A percentile compares a stretch with the other conserved stretches of the same genome.
Conservation (phyloP, 2,329 filamentous ascomycete species). For the Paracorniculantispora psalliotae region DNA sequence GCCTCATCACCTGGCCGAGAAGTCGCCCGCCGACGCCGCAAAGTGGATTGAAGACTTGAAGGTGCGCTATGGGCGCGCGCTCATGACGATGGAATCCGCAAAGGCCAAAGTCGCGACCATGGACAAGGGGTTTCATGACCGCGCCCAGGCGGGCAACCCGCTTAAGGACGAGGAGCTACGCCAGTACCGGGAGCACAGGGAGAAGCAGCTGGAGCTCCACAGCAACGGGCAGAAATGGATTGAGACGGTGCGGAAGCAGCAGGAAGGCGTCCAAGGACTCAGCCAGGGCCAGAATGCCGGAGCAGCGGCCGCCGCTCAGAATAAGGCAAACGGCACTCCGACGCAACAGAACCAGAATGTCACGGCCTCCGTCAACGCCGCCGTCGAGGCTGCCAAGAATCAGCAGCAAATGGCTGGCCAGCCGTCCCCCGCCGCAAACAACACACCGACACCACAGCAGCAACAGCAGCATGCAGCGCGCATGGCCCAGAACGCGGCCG, state of each 20-base stretch:
- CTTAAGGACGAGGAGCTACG: constrained; percentile 45
- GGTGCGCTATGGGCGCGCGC: constrained; percentile 41
- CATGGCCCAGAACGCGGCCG: constrained; percentile 20
- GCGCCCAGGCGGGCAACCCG: constrained; percentile 37
- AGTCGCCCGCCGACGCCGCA: constrained; percentile 36
- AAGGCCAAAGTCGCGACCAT: constrained; percentile 37
- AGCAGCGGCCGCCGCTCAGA: constrained; percentile 16
- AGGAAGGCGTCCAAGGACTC: constrained; percentile 34
- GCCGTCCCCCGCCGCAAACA: constrained; percentile 26
- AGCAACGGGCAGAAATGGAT: constrained; percentile 45
- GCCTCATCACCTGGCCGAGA: constrained; percentile 38
- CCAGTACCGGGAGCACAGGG: constrained; percentile 39
- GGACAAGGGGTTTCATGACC: constrained; percentile 39
- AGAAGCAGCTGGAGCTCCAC: constrained; percentile 40
- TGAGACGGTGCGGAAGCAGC: constrained; percentile 42
- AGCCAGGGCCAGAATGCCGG: constrained; percentile 1
- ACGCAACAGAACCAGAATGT: constrained; percentile 23
- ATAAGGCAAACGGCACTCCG: constrained; percentile 17
- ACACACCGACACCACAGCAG: constrained; percentile 22
- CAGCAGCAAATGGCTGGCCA: constrained; percentile 29
- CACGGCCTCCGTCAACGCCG: constrained; percentile 38
- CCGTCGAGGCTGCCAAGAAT: constrained; percentile 42
- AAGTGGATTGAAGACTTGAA: constrained; percentile 47
- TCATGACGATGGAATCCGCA: constrained; percentile 46
- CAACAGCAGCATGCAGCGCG: constrained; percentile 30